Base-by-base conservation (phyloP, 345 rosid species). In the Gossypium sturtianum region DNA sequence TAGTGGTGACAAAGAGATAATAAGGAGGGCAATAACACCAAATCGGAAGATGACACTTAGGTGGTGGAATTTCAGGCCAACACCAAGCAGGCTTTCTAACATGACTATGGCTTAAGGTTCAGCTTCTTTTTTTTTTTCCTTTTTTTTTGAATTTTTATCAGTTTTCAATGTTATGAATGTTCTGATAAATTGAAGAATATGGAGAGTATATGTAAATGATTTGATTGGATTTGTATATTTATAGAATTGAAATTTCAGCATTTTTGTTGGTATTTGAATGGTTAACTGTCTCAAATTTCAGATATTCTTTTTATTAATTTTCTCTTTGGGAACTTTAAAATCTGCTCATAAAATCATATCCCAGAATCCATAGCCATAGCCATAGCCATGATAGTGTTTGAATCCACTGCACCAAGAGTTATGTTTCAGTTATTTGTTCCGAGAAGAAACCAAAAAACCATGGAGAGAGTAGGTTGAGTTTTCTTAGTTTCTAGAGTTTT, bases 61-160 rank as follows among this genome's bases (percentile, higher is more conserved):
- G 76, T 77, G 90, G 89, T 80, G 44, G 81, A 85, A 84, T 43
- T 87, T 85, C 82, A 78, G 70, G 72, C 85, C 90, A 57, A 82
- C 88, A 23, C 88, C 88, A 12, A 87, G 86, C 65, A 23, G 90
- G 44, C 87, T 87, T 9, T 80, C 87, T 75, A 77, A 77, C 66
- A 82, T 87, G 88, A 85, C 87, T 17, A 78, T 54, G 52, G 80
- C 80, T 68, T 87, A 66, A 53, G 45, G 61, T 34, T 12, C 25
- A 5, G 45, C 11, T 27, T 34, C 2, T 52, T 17, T 9, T 69
- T 49, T 2, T 9, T 20, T n/a, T n/a, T n/a, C n/a, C n/a, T n/a
- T n/a, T n/a, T n/a, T 22, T 15, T 45, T 10, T 1, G 1, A 48
- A 48, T 58, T 17, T 51, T 51, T n/a, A 10, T 9, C 48, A 29